These are phyloP conservation scores for Teratosphaeria zuluensis DNA, from an alignment of 2,329 filamentous ascomycete species.

Conservation along the genomic window DNA sequence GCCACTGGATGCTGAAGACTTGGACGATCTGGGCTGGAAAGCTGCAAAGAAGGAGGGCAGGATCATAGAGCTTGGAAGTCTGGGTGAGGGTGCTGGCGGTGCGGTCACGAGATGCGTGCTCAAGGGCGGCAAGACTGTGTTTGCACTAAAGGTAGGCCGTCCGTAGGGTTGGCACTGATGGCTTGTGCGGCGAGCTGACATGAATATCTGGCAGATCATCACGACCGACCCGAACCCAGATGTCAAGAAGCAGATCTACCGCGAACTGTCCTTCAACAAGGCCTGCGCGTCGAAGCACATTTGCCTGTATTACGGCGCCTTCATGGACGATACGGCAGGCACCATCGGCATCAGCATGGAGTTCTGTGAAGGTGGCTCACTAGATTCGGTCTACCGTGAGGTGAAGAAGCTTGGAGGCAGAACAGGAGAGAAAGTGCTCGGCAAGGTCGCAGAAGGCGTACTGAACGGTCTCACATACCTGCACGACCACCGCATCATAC, in stretches of 20 bases:
- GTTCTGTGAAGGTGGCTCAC: slow-evolving; percentile 90
- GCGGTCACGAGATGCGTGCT: slow-evolving; percentile 87
- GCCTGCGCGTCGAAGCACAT: slow-evolving; percentile 93
- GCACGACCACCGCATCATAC: slow-evolving; percentile 92
- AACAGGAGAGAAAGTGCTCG: slow-evolving; percentile 92
- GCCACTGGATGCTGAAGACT: slow-evolving; percentile 80
- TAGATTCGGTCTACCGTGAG: slow-evolving; percentile 95
- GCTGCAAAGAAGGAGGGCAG: slow-evolving; percentile 82
- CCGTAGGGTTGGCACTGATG: background rate
- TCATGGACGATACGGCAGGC: slow-evolving; percentile 88
- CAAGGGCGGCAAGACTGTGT: slow-evolving; percentile 85
- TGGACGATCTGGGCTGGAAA: slow-evolving; percentile 92
- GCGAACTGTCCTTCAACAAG: slow-evolving; percentile 96
- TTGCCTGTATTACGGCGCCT: slow-evolving; percentile 93
- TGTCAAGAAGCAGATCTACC: slow-evolving; percentile 95
- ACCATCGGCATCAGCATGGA: slow-evolving; percentile 99
- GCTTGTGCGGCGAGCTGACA: background rate
- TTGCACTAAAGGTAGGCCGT: slow-evolving; percentile 75
- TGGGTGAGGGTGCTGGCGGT: slow-evolving; percentile 91
- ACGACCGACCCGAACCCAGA: slow-evolving; percentile 96
- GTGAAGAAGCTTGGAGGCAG: slow-evolving; percentile 90
- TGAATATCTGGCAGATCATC: slow-evolving; percentile 59
- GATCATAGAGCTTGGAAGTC: slow-evolving; percentile 76
- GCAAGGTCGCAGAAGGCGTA: slow-evolving; percentile 93
- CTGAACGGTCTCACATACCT: slow-evolving; percentile 90